Evolutionary conservation across 345 rosid genomes (phyloP).

Genomic region (Litchi chinensis): DNA sequence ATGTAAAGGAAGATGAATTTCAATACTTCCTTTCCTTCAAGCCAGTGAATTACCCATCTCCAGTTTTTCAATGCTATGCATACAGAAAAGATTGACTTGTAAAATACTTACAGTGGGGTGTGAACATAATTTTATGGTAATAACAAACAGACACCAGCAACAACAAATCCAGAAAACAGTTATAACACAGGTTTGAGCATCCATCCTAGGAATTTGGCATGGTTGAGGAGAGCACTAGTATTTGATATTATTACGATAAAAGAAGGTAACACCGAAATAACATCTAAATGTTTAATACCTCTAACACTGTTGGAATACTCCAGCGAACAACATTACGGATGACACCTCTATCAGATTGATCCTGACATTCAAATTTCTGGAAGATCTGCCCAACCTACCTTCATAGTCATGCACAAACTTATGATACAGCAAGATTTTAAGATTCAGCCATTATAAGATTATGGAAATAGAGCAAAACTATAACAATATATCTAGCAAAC

Average conservation of each 20-base stretch:
- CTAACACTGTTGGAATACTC: slow-evolving; percentile 79
- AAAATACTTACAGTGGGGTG: background rate
- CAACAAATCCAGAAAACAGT: background rate
- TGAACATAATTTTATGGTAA: background rate
- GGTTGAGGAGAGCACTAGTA: background rate
- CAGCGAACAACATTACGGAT: slow-evolving; percentile 79
- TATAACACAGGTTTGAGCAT: background rate
- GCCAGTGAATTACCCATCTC: background rate
- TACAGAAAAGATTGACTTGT: background rate
- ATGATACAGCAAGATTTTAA: background rate
- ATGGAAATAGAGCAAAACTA: background rate
- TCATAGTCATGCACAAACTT: slow-evolving; percentile 17
- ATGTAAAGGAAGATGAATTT: background rate
- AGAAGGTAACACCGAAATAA: slow-evolving; percentile 4
- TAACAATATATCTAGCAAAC: background rate
- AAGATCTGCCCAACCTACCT: slow-evolving; percentile 82
- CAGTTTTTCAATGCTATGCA: background rate
- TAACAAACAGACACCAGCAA: background rate
- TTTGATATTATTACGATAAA: background rate
- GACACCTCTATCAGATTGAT: slow-evolving; percentile 61
- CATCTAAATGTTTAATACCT: slow-evolving; percentile 43
- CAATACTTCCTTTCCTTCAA: background rate
- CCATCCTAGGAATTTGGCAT: background rate
- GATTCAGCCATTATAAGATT: background rate
- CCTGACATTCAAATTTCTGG: slow-evolving; percentile 73